Base-by-base conservation (phyloP, 306 rosid genomes). In the Trichosanthes cucumerina region DNA sequence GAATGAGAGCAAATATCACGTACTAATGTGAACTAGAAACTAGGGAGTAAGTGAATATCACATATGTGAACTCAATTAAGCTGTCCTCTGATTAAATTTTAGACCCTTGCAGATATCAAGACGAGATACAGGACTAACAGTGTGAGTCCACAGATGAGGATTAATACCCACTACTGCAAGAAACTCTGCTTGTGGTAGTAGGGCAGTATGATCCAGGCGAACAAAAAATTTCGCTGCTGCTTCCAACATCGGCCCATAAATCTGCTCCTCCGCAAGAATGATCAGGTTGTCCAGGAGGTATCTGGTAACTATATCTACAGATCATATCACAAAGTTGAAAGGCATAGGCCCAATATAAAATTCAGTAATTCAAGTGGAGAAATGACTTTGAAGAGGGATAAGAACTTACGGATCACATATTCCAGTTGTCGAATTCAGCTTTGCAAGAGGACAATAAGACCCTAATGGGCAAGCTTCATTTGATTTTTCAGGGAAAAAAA, bases 381-480 rank as follows among this genome's bases (percentile, higher is more conserved):
- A 43, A 69, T 24, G 26, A 24, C 39, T 46, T 62, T 23, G 72
- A 31, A 16, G 13, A 78, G 79, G 39, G 41, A 28, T 65, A 77
- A 41, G 70, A 76, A 89, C 97, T 92, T 87, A 90, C 93, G 97
- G 97, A 9, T 89, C 91, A 86, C 97, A 92, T 71, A 80, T 8
- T 88, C 96, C 96, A 53, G 90, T 89, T 19, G 80, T 62, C 68
- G 78, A 47, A 81, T 88, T 90, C 80, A 88, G 75, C 82, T 78
- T 81, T 59, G 90, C 96, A 54, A 87, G 78, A 50, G 97, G 93
- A 77, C 97, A 92, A 78, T 89, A 87, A 64, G 97, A 86, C 75
- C 97, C 96, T 50, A 88, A 89, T 60, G 97, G 97, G 81, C 97
- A 90, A 76, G 97, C 97, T 92, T 82, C 91, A 90, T 87, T 74